Evolutionary conservation across 257 asterid genomes (phyloP).

Genomic region (Lithospermum erythrorhizon): DNA sequence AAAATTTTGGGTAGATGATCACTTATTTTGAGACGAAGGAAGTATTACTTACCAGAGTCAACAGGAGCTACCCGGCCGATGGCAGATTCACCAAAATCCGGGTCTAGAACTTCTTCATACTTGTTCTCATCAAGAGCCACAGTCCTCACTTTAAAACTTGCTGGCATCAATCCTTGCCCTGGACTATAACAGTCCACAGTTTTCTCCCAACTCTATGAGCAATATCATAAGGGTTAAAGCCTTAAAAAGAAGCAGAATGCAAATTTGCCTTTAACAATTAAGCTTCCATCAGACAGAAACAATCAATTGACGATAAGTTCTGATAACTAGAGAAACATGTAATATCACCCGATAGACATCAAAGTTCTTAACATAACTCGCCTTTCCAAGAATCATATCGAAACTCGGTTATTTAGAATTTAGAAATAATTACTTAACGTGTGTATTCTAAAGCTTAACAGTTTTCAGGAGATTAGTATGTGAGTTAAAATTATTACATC

Average conservation of each 20-base stretch:
- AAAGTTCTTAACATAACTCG: no score
- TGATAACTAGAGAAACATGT: no score
- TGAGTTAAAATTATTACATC: no score
- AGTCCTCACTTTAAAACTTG: slow-evolving; percentile 9
- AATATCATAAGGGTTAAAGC: background rate
- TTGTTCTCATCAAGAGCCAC: slow-evolving; percentile 41
- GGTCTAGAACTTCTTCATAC: slow-evolving; percentile 9
- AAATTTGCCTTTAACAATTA: background rate
- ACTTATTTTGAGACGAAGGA: no score
- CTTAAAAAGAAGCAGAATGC: background rate
- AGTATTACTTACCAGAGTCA: slow-evolving; percentile 4
- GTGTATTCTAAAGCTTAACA: no score
- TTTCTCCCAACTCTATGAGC: slow-evolving; percentile 86
- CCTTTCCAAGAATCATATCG: no score
- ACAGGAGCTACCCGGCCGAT: slow-evolving; percentile 11
- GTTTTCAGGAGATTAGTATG: no score
- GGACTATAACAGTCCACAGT: slow-evolving; percentile 99
- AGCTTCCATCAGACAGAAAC: background rate
- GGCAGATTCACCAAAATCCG: slow-evolving; percentile 10
- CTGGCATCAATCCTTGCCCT: slow-evolving; percentile 59
- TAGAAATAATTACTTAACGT: no score
- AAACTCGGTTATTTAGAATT: no score
- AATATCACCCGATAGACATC: no score
- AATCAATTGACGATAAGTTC: background rate
- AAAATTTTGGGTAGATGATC: no score